Percentiles rank a stretch among this genome's conserved stretches.
These are phyloP conservation scores for Atractiella rhizophila DNA, from an alignment of 768 basidiomycete species.

Conservation along the genomic window DNA sequence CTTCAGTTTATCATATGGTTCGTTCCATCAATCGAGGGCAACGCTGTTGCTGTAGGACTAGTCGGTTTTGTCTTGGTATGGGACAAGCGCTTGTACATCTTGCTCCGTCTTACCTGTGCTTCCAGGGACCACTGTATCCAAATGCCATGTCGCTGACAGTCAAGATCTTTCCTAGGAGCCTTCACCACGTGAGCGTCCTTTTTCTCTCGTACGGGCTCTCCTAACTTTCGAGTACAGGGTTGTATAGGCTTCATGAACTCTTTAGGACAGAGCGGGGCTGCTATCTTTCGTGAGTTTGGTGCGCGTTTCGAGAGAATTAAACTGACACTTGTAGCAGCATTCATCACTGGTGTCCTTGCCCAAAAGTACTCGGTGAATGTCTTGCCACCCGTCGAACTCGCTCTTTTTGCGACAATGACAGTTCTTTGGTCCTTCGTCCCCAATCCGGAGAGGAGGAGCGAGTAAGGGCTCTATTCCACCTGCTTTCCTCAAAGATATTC, in stretches of 20 bases:
- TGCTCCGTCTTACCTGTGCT: slow-evolving; percentile 33
- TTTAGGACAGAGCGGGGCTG: too few species aligned
- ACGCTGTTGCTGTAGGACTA: slow-evolving; percentile 38
- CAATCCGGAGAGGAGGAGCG: background rate
- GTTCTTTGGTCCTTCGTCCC: slow-evolving; percentile 2
- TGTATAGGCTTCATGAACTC: too few species aligned
- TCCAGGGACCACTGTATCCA: background rate
- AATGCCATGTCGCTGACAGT: background rate
- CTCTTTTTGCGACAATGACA: slow-evolving; percentile 1
- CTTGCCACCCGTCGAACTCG: slow-evolving; percentile 1
- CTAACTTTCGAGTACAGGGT: too few species aligned
- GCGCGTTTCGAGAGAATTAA: too few species aligned
- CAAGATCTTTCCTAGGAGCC: slow-evolving; percentile 4
- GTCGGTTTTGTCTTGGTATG: slow-evolving; percentile 48
- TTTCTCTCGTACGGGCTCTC: too few species aligned
- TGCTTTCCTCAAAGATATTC: too few species aligned
- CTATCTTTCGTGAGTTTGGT: background rate
- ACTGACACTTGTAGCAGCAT: background rate
- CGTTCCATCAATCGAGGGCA: slow-evolving; percentile 36
- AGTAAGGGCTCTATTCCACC: too few species aligned
- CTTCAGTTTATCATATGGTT: slow-evolving; percentile 46
- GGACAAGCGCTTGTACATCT: too few species aligned
- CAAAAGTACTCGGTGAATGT: background rate
- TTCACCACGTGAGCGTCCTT: too few species aligned
- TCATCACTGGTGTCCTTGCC: slow-evolving; percentile 1